These are phyloP conservation scores for Lentinus brumalis DNA, from an alignment of 768 basidiomycete species.

Conservation along the genomic window DNA sequence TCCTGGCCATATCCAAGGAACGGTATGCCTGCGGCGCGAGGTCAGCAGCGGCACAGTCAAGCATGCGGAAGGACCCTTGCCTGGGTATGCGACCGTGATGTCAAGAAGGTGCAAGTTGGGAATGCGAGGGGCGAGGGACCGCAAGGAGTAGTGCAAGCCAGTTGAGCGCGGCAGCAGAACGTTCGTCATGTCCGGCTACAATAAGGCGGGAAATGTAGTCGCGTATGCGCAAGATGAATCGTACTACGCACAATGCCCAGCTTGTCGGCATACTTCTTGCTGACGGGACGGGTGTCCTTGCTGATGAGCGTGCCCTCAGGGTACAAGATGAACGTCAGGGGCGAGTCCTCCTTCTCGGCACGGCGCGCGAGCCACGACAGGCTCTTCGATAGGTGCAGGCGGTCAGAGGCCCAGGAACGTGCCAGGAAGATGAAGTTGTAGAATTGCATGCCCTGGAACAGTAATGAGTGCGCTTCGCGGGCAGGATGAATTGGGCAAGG, in stretches of 20 bases:
- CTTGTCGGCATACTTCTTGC: constrained; percentile 86
- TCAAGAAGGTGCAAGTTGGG: constrained; percentile 84
- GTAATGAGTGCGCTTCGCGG: background rate
- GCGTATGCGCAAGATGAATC: background rate
- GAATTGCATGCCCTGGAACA: constrained; percentile 85
- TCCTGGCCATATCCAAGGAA: constrained; percentile 80
- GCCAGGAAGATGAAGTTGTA: constrained; percentile 92
- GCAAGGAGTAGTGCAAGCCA: constrained; percentile 83
- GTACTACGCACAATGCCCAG: constrained; percentile 73
- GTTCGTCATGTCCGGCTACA: constrained; percentile 76
- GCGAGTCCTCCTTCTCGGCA: constrained; percentile 67
- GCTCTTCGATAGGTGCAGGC: constrained; percentile 60
- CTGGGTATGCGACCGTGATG: constrained; percentile 89
- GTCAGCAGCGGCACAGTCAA: background rate
- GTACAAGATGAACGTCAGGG: constrained; percentile 84
- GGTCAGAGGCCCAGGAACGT: constrained; percentile 89
- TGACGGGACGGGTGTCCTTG: constrained; percentile 80
- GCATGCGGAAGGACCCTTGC: constrained; percentile 39
- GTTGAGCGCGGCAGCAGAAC: constrained; percentile 91
- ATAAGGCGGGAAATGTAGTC: background rate
- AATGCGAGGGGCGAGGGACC: constrained; percentile 77
- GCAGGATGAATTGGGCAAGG: background rate
- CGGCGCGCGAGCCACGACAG: constrained; percentile 69
- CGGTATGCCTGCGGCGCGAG: constrained; percentile 61
- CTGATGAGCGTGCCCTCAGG: constrained; percentile 97